Base-by-base conservation (phyloP, 2,329 filamentous ascomycete genomes). In the Alternaria arborescens region DNA sequence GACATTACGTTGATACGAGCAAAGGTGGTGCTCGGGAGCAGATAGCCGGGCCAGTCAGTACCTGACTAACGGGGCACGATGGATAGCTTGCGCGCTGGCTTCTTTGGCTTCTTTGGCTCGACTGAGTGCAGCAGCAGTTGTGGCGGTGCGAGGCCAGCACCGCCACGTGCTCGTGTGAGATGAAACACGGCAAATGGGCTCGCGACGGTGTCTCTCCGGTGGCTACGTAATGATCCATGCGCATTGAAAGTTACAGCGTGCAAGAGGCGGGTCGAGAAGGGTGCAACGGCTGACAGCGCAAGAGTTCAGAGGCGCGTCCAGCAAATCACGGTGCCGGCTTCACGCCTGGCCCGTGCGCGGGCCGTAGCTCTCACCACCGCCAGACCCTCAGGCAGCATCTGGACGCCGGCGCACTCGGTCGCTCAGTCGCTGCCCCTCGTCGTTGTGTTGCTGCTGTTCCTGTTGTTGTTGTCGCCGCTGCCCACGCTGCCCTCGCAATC, bases 251-350 rank as follows among this genome's bases (percentile, higher is more conserved):
- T 50, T 26, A 16, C 50, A 40, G 57, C 57, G 47, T 52, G 32
- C 18, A 20, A 51, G 34, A 24, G 32, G 22, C 48, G 42, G 24
- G 41, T 43, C 24, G 18, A 44, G 47, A 51, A 42, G 43, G 34
- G 51, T 28, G 52, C 52, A 38, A 60, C 52, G 58, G 52, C 46
- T 60, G 58, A 52, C 52, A 44, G 52, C 28, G 51, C 34, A 22
- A 38, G 41, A 28, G 28, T 36, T 28, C 36, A 20, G n/a, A 44
- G 26, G 26, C 41, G 55, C 57, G 24, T 53, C 12, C 44, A 52
- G 52, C 60, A 57, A 62, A 64, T 64, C 46, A 43, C 18, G 42
- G 36, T 30, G n/a, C 44, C 32, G 6, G 40, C 42, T 47, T 53
- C 52, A 57, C 26, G 7, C 6, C 34, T 28, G 41, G 48, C 30